phyloP scores from a whole-genome alignment of 1,139 yeast genomes.

The Meyerozyma carpophila region DNA sequence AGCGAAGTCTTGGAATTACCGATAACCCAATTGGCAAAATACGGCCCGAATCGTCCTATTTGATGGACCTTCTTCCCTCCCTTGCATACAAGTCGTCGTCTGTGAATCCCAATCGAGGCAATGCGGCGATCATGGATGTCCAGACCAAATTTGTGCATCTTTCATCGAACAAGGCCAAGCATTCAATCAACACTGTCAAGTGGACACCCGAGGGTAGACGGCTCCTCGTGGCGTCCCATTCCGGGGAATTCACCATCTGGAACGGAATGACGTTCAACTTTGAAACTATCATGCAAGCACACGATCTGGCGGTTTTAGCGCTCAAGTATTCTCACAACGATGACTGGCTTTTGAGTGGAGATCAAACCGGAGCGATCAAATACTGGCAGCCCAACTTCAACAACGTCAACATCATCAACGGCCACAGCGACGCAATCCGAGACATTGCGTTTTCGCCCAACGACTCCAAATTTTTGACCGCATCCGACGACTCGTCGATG shows the following conservation, averaged over 20 bases:
- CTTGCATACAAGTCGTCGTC: conserved; percentile 43
- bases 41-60: conserved; percentile 73
- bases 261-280: conserved; percentile 93
- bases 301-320: conserved; percentile 82
- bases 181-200: conserved; percentile 81
- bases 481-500: conserved; percentile 84
- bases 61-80: conserved; percentile 71
- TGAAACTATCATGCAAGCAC: conserved; percentile 98
- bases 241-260: conserved; percentile 97
- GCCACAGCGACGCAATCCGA: conserved; percentile 77
- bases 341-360: conserved; percentile 93
- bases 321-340: conserved; percentile 83
- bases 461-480: conserved; percentile 85
- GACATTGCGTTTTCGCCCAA: conserved; percentile 88
- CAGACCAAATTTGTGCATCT: conserved; percentile 86
- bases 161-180: conserved; percentile 85
- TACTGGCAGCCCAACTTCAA: conserved; percentile 98
- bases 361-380: conserved; percentile 84
- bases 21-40: conserved; percentile 48
- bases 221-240: conserved; percentile 80
- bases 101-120: conserved; percentile 24
- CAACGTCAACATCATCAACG: conserved; percentile 81
- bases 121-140: conserved; percentile 49
- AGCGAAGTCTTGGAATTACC: conserved; percentile 49
- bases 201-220: conserved; percentile 98